Evolutionary conservation across 257 asterid genomes (phyloP), one percentile per base, ranked within the genome.

Genomic region (Solanum virginianum): DNA sequence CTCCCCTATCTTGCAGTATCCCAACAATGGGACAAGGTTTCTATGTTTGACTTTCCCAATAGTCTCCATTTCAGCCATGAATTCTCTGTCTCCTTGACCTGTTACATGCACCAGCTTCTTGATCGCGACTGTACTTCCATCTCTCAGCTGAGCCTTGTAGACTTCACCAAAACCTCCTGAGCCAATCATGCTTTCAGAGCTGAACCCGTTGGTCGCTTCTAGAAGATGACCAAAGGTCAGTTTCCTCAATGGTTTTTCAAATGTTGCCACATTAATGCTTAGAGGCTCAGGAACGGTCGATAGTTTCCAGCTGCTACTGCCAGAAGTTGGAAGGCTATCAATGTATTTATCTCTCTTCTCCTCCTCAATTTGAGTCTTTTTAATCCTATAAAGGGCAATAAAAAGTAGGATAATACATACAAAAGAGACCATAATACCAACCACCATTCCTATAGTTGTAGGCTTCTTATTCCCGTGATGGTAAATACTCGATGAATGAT

Each of bases 61-160:
- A 0, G 99, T 97, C 83, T 97, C 99, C 99, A 97, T 97, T 84
- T 97, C 99, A 0, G 99, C 99, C 97, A 94, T 94, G 85, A 97
- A 97, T 56, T 97, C 99, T 11, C 99, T 63, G 59, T 97, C 99
- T 15, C 99, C 99, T 81, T 97, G 99, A 49, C 95, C 92, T 0
- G 98, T 97, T 6, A 94, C 94, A 14, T 92, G 94, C 7, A 94
- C 92, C 8, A 97, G 94, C 85, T 97, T 97, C 94, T 97, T 97
- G 57, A 97, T 97, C 6, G 99, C 98, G 0, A 97, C 99, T 0
- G 90, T 90, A 39, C 90, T 91, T 1, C 98, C 98, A 12, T 97
- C 99, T 26, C 84, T 86, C 69, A 97, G 82, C 69, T 88, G 94
- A 6, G 99, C 99, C 90, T 91, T 95, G 89, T 95, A 97, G 57